Evolutionary conservation across 176 grass and related monocot species (phyloP).

Genomic region (Cenchrus fungigraminus): DNA sequence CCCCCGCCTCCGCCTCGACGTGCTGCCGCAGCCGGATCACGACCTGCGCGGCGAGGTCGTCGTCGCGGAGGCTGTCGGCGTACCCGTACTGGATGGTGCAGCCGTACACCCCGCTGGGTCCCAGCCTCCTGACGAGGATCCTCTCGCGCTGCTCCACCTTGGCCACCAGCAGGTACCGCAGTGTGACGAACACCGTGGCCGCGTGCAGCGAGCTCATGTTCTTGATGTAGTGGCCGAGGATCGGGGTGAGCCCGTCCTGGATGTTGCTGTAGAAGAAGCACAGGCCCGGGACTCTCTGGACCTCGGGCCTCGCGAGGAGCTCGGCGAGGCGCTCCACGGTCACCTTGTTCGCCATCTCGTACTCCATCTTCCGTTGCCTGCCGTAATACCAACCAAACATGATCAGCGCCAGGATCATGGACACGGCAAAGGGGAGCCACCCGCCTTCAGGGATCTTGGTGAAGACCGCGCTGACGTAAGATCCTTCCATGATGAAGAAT

Average conservation of each 20-base stretch:
- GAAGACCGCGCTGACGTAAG: constrained; percentile 70
- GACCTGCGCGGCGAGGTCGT: constrained; percentile 59
- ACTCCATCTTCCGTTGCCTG: constrained; percentile 70
- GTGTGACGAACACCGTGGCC: constrained; percentile 67
- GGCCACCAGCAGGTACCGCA: constrained; percentile 67
- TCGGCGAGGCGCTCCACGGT: constrained; percentile 56
- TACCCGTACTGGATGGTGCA: constrained; percentile 75
- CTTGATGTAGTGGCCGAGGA: constrained; percentile 76
- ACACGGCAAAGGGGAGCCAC: constrained; percentile 80
- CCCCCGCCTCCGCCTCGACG: constrained; percentile 8
- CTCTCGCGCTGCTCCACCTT: constrained; percentile 66
- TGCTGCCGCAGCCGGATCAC: constrained; percentile 31
- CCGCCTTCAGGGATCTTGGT: constrained; percentile 81
- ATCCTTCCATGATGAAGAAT: constrained; percentile 71
- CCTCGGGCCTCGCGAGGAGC: constrained; percentile 65
- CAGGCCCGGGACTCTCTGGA: constrained; percentile 65
- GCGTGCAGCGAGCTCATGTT: constrained; percentile 74
- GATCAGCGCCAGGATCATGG: constrained; percentile 67
- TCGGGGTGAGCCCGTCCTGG: constrained; percentile 65
- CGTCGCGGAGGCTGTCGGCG: constrained; percentile 48
- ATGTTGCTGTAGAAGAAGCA: constrained; percentile 96
- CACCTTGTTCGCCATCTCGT: constrained; percentile 75
- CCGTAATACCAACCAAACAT: constrained; percentile 91
- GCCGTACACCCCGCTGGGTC: constrained; percentile 61
- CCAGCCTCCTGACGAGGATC: constrained; percentile 59